Evolutionary conservation across 1,284 basidiomycete species (phyloP), one percentile per base, ranked within the genome.

Genomic region (Tremellales sp.): DNA sequence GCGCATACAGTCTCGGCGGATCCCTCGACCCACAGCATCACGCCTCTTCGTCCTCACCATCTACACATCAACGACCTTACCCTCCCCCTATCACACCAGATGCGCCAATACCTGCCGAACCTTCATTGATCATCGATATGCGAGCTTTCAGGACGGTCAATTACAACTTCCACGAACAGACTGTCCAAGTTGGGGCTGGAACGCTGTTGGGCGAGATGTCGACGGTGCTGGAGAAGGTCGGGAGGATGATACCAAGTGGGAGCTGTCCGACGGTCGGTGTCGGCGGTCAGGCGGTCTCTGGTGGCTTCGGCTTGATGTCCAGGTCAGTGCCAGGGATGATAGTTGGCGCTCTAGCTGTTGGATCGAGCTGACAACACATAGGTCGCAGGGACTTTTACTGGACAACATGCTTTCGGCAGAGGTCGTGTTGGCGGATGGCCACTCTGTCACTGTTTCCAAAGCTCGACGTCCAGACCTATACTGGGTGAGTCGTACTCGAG

Each of bases 1-100:
- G 48, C 4, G 56, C 56, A 23, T 57, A 54, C 49, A 54, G 53
- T 15, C 45, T 57, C 2, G 56, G 56, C 15, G 56, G 56, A n/a
- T 12, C 54, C 4, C 15, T 41, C 36, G 35, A 25, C 23, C 3
- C 22, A 25, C 29, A 25, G n/a, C 21, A 27, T 17, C 19, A 27
- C 21, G 22, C 48, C 19, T 41, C 27, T 3, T 17, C 13, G 15
- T 40, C 39, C 39, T 33, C 29, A 8, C 8, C 8, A 8, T 33
- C 29, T 33, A 36, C 33, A n/a, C 33, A 31, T 8, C 8, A 13
- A 6, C 12, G 23, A 15, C 15, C 15, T 6, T 39, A 26, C 13
- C 27, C 22, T 5, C 21, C 43, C 15, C 42, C 26, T 6, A 22
- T 37, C 42, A 31, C 19, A 35, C 8, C 33, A 19, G 45, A 40